Evolutionary conservation across 257 asterid genomes (phyloP).

Genomic region (Nicotiana knightiana): DNA sequence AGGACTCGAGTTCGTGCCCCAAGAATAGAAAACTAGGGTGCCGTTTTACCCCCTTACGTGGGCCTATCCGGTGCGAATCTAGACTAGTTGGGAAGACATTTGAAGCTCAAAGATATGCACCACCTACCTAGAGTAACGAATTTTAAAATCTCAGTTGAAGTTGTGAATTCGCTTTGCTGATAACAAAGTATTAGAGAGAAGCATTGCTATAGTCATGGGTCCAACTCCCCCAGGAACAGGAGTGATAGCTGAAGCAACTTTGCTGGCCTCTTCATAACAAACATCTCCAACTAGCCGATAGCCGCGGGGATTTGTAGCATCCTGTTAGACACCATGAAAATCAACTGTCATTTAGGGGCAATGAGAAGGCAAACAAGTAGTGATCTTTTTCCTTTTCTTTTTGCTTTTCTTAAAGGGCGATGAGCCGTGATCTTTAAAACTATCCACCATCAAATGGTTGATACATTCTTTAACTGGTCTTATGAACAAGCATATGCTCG

Average conservation of each 20-base stretch:
- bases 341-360: neutral
- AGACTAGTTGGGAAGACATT: neutral
- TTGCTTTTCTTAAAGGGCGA: neutral
- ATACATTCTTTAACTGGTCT: neutral
- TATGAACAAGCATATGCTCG: neutral
- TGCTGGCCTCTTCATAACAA: constrained; percentile 84
- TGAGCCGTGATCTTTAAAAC: too few relatives aligned
- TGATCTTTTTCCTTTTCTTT: neutral
- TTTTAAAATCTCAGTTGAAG: constrained; percentile 27
- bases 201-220: constrained; percentile 98
- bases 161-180: constrained; percentile 69
- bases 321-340: constrained; percentile 37
- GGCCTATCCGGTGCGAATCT: too few relatives aligned
- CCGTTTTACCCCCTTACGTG: too few relatives aligned
- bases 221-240: constrained; percentile 99
- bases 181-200: constrained; percentile 76
- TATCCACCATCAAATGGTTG: too few relatives aligned
- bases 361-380: neutral
- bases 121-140: neutral
- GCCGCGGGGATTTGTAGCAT: constrained; percentile 52
- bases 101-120: neutral
- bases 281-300: constrained; percentile 86
- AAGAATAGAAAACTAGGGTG: too few relatives aligned
- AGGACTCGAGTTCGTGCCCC: too few relatives aligned
- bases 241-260: constrained; percentile 86